Percentiles rank a stretch among this genome's conserved stretches.
These are phyloP conservation scores for Bipolaris oryzae DNA, from an alignment of 2,329 filamentous ascomycete genomes.

Conservation along the genomic window DNA sequence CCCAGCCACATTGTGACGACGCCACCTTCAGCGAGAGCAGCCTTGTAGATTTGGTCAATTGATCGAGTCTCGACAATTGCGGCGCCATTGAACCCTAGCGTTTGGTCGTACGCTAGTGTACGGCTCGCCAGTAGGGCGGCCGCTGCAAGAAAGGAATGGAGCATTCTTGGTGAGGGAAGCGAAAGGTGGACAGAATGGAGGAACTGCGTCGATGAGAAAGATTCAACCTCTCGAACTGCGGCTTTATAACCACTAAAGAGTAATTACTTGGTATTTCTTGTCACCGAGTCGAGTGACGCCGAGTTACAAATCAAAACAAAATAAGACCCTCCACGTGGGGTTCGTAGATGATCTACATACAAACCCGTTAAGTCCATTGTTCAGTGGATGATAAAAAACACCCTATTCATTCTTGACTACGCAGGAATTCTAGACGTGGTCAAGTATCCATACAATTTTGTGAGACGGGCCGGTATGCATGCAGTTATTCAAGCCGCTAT, in stretches of 20 bases:
- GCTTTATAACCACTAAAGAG: not conserved
- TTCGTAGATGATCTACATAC: too few relatives aligned
- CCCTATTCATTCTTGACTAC: not conserved
- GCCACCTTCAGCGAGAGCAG: constrained; percentile 56
- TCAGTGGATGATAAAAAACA: not conserved
- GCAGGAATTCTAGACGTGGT: not conserved
- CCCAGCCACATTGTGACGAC: constrained; percentile 57
- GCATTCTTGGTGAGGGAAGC: not conserved
- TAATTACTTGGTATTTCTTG: not conserved
- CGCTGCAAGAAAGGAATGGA: not conserved
- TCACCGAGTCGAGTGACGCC: not conserved
- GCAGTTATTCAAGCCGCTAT: not conserved
- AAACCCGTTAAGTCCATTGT: not conserved
- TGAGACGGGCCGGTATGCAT: not conserved
- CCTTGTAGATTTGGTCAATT: constrained; percentile 58
- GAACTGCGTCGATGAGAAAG: not conserved
- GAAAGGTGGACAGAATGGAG: not conserved
- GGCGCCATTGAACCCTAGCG: not conserved
- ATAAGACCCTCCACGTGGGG: not conserved
- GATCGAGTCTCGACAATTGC: constrained; percentile 50
- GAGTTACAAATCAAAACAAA: not conserved
- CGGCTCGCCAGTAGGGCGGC: constrained; percentile 1
- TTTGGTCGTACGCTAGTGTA: constrained; percentile 1
- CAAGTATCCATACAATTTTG: not conserved
- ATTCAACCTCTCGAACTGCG: not conserved